Conservation (phyloP, 768 basidiomycete genomes). For the Tubosaeta sp. region DNA sequence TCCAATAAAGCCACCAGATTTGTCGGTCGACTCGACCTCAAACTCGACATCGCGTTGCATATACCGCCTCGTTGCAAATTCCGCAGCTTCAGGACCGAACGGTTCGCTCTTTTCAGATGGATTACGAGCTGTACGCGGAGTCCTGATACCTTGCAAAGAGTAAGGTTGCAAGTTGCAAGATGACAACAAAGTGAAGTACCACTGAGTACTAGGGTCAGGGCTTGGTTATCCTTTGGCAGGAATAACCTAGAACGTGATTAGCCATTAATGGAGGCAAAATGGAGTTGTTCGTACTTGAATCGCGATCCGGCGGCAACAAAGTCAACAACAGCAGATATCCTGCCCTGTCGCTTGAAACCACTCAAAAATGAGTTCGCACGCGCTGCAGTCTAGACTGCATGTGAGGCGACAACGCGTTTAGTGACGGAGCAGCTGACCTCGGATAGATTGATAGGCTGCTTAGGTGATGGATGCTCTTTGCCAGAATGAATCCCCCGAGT, state of each 20-base stretch:
- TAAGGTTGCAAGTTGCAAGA: slow-evolving; percentile 4
- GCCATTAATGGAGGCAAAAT: not conserved
- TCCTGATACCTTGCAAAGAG: slow-evolving; percentile 67
- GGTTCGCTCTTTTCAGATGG: slow-evolving; percentile 84
- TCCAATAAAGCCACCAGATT: slow-evolving; percentile 95
- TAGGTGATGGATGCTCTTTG: slow-evolving; percentile 79
- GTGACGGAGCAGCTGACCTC: slow-evolving; percentile 50
- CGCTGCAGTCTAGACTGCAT: slow-evolving; percentile 45
- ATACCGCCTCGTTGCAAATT: slow-evolving; percentile 73
- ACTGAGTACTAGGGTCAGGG: slow-evolving; percentile 85
- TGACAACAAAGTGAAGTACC: slow-evolving; percentile 38
- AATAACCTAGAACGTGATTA: slow-evolving; percentile 51
- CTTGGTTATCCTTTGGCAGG: slow-evolving; percentile 89
- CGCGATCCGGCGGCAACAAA: slow-evolving; percentile 93
- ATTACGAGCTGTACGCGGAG: slow-evolving; percentile 82
- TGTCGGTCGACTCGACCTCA: slow-evolving; percentile 86
- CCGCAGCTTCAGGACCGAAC: slow-evolving; percentile 76
- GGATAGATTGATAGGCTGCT: slow-evolving; percentile 84
- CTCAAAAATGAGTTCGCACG: slow-evolving; percentile 87
- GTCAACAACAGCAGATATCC: slow-evolving; percentile 82
- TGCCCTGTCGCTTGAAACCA: slow-evolving; percentile 85
- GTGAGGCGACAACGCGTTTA: not conserved
- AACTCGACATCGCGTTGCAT: slow-evolving; percentile 97
- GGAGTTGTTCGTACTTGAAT: slow-evolving; percentile 65
- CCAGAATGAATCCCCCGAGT: slow-evolving; percentile 85